These are phyloP conservation scores for Puccinia coronata DNA, from an alignment of 1,284 basidiomycete genomes.

Conservation along the genomic window DNA sequence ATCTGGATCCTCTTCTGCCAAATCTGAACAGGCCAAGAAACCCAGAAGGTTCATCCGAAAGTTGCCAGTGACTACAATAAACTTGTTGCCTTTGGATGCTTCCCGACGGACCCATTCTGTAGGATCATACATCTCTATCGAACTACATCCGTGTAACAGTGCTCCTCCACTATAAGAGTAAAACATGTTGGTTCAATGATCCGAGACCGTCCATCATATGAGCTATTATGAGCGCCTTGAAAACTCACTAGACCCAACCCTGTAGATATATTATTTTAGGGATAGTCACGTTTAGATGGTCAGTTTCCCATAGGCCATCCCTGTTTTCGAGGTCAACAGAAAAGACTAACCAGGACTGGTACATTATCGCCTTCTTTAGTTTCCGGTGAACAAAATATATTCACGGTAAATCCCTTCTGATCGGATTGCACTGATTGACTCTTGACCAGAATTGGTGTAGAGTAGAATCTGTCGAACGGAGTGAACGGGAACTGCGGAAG, in stretches of 20 bases:
- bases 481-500: background rate
- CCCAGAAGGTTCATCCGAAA: constrained; percentile 36
- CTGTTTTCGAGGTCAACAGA: too few species aligned
- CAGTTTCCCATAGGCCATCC: too few species aligned
- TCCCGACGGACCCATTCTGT: constrained; percentile 45
- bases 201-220: background rate
- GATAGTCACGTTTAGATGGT: too few species aligned
- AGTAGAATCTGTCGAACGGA: background rate
- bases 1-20: constrained; percentile 25
- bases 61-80: constrained; percentile 43
- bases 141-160: background rate
- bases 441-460: background rate
- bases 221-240: background rate
- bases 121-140: constrained; percentile 11
- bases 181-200: background rate
- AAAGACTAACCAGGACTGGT: constrained; percentile 29
- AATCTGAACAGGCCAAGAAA: constrained; percentile 26
- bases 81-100: constrained; percentile 12
- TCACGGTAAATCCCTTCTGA: constrained; percentile 34
- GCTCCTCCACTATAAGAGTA: background rate
- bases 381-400: constrained; percentile 16
- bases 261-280: background rate
- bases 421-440: background rate
- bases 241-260: background rate
- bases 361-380: constrained; percentile 10